A percentile compares a stretch with the other conserved stretches of the same genome.
Conservation (phyloP, 495 filamentous ascomycete species). For the Barbatosphaeria neglecta region DNA sequence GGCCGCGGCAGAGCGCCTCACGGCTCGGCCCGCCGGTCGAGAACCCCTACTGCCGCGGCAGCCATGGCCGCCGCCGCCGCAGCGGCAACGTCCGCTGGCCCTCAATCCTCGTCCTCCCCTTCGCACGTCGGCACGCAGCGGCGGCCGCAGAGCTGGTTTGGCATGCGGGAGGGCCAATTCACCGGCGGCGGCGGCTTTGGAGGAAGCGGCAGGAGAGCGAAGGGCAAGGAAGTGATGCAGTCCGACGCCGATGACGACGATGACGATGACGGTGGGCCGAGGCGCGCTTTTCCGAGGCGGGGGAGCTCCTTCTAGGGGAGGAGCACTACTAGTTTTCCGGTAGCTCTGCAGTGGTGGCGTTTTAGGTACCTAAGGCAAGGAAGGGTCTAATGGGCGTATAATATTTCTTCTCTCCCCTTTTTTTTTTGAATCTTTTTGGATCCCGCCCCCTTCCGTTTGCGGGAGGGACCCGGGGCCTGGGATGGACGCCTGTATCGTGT, state of each 20-base stretch:
- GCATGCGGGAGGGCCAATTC: neutral
- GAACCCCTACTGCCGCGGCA: neutral
- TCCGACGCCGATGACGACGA: constrained; percentile 8
- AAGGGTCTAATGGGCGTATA: neutral
- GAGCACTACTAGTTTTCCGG: neutral
- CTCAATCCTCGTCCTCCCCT: too few relatives aligned
- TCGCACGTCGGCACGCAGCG: neutral
- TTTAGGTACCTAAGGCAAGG: neutral
- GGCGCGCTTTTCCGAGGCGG: constrained; percentile 5
- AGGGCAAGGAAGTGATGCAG: constrained; percentile 13
- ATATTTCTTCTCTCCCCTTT: neutral
- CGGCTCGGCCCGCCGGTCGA: neutral
- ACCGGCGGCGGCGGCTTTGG: neutral
- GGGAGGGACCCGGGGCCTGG: too few relatives aligned
- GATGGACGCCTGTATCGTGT: too few relatives aligned
- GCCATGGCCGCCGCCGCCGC: neutral
- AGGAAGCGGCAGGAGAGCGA: constrained; percentile 10
- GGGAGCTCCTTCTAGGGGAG: constrained; percentile 20
- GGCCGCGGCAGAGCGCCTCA: neutral
- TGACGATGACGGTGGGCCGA: constrained; percentile 2
- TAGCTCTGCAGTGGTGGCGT: neutral
- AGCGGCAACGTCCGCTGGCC: too few relatives aligned
- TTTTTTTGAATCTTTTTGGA: too few relatives aligned
- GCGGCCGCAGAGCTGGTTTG: neutral
- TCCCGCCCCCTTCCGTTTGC: too few relatives aligned